Base-by-base conservation (phyloP, 1,139 yeast species). In the Barnettozyma hawaiiensis region DNA sequence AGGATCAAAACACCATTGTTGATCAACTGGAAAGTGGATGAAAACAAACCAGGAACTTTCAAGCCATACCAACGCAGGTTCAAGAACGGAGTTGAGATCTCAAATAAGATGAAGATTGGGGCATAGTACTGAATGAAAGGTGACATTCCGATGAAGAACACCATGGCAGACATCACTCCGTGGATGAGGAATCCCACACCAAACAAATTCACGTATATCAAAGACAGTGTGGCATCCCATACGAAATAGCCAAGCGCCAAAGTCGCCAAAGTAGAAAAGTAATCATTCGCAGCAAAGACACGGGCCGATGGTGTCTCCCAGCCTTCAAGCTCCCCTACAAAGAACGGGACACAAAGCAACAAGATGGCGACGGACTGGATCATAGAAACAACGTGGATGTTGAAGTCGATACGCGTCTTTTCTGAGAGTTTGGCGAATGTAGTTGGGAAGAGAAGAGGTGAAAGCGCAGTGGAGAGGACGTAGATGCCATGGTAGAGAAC, bases 61-160 rank as follows among this genome's bases (percentile, higher is more conserved):
- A 85, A 68, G 3, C 92, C 85, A 60, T 85, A 82, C 97, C 97
- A 90, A 65, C 95, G 84, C 50, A 89, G 63, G 65, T 92, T 90
- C 45, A 92, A 80, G 60, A 90, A 90, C 11, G 98, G 97, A 8
- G 97, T 92, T 18, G 96, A 85, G 46, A 85, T 71, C 65, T 92
- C 98, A 66, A 92, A 92, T 47, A 87, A 58, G 55, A 92, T 71
- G 64, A 92, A 92, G 9, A 81, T 77, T 1, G 96, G 94, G 15
- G 87, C 79, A 71, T 87, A 90, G 57, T 86, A 86, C 60, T 81
- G 72, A 50, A 86, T 75, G 75, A 86, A 87, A 16, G 96, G 94
- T 44, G 78, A 67, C 45, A 78, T 60, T 18, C 81, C 76, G 52
- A 79, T 74, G 22, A 67, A 64, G 60, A 85, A 89, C 36, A 87